phyloP scores from a whole-genome alignment of 2,329 filamentous ascomycete genomes.

The Claviceps humidiphila region DNA sequence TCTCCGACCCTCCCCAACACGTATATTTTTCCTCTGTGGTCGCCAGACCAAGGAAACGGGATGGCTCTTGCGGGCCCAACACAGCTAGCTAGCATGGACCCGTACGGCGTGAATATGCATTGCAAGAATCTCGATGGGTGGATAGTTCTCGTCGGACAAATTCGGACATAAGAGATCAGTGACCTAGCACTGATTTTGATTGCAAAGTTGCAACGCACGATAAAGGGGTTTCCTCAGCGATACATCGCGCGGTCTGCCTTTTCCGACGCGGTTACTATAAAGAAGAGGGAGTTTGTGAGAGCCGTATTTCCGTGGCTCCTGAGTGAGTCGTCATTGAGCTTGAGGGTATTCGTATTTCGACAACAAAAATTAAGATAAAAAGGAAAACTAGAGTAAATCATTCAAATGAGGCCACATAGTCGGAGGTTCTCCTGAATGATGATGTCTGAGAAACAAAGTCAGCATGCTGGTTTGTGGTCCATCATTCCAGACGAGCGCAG shows the following conservation, averaged over 20 bases:
- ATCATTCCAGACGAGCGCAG: neutral
- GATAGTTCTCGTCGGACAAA: neutral
- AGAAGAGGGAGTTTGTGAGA: slow-evolving; percentile 22
- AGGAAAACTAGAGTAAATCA: slow-evolving; percentile 20
- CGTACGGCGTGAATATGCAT: slow-evolving; percentile 1
- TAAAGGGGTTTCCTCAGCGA: neutral
- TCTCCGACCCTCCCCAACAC: neutral
- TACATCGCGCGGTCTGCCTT: slow-evolving; percentile 9
- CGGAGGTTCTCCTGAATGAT: slow-evolving; percentile 99
- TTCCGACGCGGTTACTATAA: slow-evolving; percentile 19
- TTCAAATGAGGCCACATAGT: slow-evolving; percentile 90
- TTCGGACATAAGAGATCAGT: neutral
- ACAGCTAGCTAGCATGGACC: neutral
- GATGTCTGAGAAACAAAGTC: slow-evolving; percentile 57
- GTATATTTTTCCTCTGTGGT: neutral
- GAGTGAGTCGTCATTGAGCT: slow-evolving; percentile 26
- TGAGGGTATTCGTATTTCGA: slow-evolving; percentile 29
- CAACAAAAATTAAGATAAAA: slow-evolving; percentile 11
- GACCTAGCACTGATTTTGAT: neutral
- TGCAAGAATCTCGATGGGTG: neutral
- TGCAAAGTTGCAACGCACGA: neutral
- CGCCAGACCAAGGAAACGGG: neutral
- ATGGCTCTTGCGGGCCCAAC: neutral
- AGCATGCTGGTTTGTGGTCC: slow-evolving; percentile 17
- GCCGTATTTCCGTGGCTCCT: slow-evolving; percentile 25